phyloP scores from a whole-genome alignment of 2,329 filamentous ascomycete genomes.

The Fusarium sp. region DNA sequence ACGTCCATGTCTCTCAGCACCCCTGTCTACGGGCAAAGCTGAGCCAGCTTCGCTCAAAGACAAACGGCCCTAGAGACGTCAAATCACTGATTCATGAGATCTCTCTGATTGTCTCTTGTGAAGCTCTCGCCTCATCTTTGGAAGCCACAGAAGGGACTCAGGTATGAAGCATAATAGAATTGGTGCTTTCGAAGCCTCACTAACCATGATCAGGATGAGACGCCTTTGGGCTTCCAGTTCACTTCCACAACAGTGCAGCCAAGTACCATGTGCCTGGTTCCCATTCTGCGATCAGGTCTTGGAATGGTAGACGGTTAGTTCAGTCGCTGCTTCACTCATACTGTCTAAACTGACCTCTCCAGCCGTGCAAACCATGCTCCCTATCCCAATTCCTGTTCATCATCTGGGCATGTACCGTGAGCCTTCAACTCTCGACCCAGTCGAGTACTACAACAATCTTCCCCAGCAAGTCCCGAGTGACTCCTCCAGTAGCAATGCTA shows the following conservation, averaged over 20 bases:
- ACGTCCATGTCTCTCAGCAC: constrained; percentile 83
- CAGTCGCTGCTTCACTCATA: not conserved
- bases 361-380: constrained; percentile 86
- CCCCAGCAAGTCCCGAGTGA: constrained; percentile 70
- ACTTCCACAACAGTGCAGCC: constrained; percentile 71
- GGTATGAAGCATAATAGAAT: constrained; percentile 56
- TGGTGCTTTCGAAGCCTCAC: not conserved
- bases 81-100: constrained; percentile 89
- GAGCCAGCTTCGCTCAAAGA: constrained; percentile 82
- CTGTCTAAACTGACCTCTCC: constrained; percentile 12
- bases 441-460: constrained; percentile 98
- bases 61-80: constrained; percentile 76
- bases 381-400: constrained; percentile 81
- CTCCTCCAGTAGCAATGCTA: constrained; percentile 50
- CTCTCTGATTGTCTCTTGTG: constrained; percentile 79
- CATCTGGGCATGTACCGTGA: constrained; percentile 96
- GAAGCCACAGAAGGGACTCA: constrained; percentile 66
- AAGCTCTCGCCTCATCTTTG: constrained; percentile 76
- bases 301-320: constrained; percentile 84
- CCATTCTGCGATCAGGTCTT: constrained; percentile 90
- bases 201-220: constrained; percentile 67
- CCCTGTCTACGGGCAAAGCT: constrained; percentile 90
- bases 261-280: constrained; percentile 79
- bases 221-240: constrained; percentile 82
- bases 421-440: constrained; percentile 83